A percentile compares a stretch with the other conserved stretches of the same genome.
Conservation (phyloP, 83 land plant species). For the Thuja plicata region DNA sequence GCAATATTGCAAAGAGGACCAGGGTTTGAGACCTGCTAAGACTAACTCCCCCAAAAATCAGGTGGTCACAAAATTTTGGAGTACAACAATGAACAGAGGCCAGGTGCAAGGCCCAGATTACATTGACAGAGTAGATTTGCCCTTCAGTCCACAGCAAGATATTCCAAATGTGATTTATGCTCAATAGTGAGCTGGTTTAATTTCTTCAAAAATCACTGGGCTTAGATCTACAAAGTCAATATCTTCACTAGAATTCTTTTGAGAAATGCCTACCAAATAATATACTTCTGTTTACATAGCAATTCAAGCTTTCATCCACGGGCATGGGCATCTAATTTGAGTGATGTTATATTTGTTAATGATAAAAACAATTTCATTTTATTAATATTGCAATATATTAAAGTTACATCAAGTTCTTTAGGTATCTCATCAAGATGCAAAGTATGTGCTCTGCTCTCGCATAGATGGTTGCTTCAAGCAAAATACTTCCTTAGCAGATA, state of each 20-base stretch:
- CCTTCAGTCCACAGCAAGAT: background rate
- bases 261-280: background rate
- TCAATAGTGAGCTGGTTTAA: background rate
- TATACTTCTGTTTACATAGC: background rate
- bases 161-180: background rate
- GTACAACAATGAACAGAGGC: background rate
- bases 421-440: background rate
- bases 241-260: no score
- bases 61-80: background rate
- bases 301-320: background rate
- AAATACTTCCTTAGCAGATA: background rate
- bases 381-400: background rate
- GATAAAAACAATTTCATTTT: background rate
- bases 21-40: background rate
- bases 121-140: background rate
- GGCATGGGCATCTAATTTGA: background rate
- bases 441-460: background rate
- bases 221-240: background rate
- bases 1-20: background rate
- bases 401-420: background rate
- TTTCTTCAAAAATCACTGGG: background rate
- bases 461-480: background rate
- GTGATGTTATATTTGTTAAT: background rate
- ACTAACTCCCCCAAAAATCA: background rate
- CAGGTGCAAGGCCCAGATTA: background rate